Evolutionary conservation across 768 basidiomycete genomes (phyloP), one percentile per base, ranked within the genome.

Genomic region (Lepiota venenata): DNA sequence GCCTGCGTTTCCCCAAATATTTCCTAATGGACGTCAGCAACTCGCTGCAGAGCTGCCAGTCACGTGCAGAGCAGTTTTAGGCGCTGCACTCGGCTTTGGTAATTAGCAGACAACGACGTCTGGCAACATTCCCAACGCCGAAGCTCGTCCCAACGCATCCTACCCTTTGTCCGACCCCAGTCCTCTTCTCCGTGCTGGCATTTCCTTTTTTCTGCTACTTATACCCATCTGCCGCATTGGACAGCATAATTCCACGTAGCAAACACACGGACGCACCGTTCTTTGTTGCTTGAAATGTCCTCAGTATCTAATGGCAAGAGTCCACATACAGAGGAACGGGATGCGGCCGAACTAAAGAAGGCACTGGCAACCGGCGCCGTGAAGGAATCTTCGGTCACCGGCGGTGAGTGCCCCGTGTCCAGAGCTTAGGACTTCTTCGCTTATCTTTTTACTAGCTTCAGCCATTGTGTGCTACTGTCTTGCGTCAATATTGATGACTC

Each of bases 401-500:
- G 69, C 35, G 63, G 70, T 71, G 59, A 55, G 68, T 60, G 18
- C 36, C n/a, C 16, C 16, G 32, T 22, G 27, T 12, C 36, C 16
- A 44, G 36, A 14, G 4, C 5, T 20, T 36, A 16, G 29, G 48
- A 9, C 32, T 11, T 10, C 16, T 18, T 29, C n/a, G 20, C 48
- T 29, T n/a, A 47, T 43, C 29, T 21, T 10, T 21, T n/a, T 25
- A 20, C 22, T 62, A 93, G 91, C 88, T 16, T 77, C 88, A 27
- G 85, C 97, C 32, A 88, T 98, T 58, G 58, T 87, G 55, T 89
- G 88, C 64, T 98, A 98, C 68, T 98, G 97, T 65, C 56, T 89
- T 12, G 92, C 95, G 1, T 93, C 91, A 1, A 96, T 98, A 60
- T 71, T 95, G 45, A 99, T 99, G 97, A 99, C 97, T 0, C 80